Base-by-base conservation (phyloP, 176 grass and related monocot species). In the Ampelocalamus luodianensis region DNA sequence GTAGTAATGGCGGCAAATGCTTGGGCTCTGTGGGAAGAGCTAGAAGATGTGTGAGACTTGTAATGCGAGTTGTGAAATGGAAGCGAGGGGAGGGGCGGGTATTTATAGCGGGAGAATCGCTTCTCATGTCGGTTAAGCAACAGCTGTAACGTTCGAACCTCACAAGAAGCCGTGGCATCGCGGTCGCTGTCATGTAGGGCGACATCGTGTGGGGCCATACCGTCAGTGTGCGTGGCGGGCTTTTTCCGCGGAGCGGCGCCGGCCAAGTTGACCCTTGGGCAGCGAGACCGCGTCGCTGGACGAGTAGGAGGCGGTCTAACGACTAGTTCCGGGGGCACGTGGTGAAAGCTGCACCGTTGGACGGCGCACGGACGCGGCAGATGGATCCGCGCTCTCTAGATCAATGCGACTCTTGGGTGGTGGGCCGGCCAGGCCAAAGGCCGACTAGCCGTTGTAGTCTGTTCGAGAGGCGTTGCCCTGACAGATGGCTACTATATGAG, bases 381-480 rank as follows among this genome's bases (percentile, higher is more conserved):
- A 76, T 81, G 22, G 42, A 0, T 1, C 69, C 0, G 18, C 18
- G 48, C 1, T 58, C 26, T 66, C 58, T 5, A 23, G 37, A 68
- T 68, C 24, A 1, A 11, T 22, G 46, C 6, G 26, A 8, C 7
- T 10, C 3, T 44, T 7, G 79, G 63, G 13, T 5, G 74, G n/a
- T 2, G 26, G 14, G 85, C 53, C 27, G 9, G 71, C 3, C 75
- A 58, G 63, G 10, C 53, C 20, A 18, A 0, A 56, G 36, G 39
- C 49, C 79, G 71, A 85, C 84, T 90, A 87, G 88, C 88, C 88
- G 88, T 87, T 87, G 88, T 17, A 74, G 74, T 43, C 74, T 66
- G 84, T 78, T 29, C 39, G 55, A 32, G 24, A 4, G 11, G 16
- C 14, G 24, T 14, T 66, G 71, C 5, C 40, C 67, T 26, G 74